Conservation (phyloP, 2,329 filamentous ascomycete genomes). For the Monilinia polystroma region DNA sequence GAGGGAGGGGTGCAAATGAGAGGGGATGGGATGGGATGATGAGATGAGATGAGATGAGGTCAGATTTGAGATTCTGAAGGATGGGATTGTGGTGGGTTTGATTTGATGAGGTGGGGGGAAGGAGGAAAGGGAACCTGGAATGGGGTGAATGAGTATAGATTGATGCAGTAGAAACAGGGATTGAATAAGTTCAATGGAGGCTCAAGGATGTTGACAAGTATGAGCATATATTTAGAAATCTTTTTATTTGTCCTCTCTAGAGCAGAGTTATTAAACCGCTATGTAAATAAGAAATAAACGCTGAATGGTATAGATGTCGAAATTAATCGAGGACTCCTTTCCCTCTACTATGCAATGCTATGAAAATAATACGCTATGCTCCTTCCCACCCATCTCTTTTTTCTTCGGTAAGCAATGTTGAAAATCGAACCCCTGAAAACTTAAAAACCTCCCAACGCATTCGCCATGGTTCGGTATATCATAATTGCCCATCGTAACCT, state of each 20-base stretch:
- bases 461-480: conserved; percentile 3
- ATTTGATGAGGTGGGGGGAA: background rate
- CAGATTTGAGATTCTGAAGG: background rate
- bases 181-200: too few species aligned
- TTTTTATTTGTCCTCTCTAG: background rate
- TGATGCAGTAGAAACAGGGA: too few species aligned
- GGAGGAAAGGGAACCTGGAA: too few species aligned
- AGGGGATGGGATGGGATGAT: background rate
- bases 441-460: background rate
- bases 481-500: conserved; percentile 3
- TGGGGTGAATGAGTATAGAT: too few species aligned
- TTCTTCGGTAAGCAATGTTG: background rate
- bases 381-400: background rate
- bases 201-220: background rate
- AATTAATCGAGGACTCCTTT: background rate
- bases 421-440: background rate
- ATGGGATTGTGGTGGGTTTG: background rate
- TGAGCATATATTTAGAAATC: background rate
- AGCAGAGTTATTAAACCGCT: conserved; percentile 5
- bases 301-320: conserved; percentile 3
- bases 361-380: background rate
- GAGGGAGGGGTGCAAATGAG: background rate
- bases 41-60: background rate
- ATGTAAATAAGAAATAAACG: background rate
- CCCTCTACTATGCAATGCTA: conserved; percentile 6